Percentiles rank a stretch among this genome's conserved stretches.
Evolutionary conservation across 768 basidiomycete genomes (phyloP).

Genomic region (Mycena maculata): DNA sequence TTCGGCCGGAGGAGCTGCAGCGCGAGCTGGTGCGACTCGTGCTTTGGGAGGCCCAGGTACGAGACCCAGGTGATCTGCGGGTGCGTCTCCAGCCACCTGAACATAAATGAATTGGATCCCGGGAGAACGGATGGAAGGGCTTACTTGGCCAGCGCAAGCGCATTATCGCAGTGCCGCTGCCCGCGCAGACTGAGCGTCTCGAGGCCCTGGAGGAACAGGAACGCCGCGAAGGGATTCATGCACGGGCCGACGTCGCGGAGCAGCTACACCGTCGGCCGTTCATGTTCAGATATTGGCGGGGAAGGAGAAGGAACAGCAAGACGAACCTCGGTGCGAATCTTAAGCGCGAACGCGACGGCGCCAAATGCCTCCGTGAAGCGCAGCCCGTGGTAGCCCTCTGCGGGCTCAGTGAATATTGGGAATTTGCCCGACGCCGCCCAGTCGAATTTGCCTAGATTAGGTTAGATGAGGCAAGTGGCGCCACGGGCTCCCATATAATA

Average conservation of each 20-base stretch:
- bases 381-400: conserved; percentile 82
- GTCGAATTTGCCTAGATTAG: conserved; percentile 64
- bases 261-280: conserved; percentile 43
- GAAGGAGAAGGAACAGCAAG: too few relatives aligned
- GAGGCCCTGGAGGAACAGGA: conserved; percentile 81
- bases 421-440: conserved; percentile 76
- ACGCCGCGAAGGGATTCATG: conserved; percentile 78
- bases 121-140: conserved; percentile 17
- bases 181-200: conserved; percentile 81
- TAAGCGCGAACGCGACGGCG: conserved; percentile 69
- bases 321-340: conserved; percentile 65
- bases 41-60: conserved; percentile 76
- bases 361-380: conserved; percentile 77
- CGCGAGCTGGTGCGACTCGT: conserved; percentile 71
- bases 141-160: conserved; percentile 71
- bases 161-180: conserved; percentile 78
- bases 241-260: conserved; percentile 76
- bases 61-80: conserved; percentile 80
- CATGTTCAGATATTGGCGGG: not conserved
- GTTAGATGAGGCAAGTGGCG: not conserved
- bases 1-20: conserved; percentile 64
- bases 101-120: not conserved
- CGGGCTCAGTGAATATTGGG: conserved; percentile 78
- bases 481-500: too few relatives aligned
- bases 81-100: conserved; percentile 70